phyloP scores from a whole-genome alignment of 2,329 filamentous ascomycete species.

The Neonectria hederae region DNA sequence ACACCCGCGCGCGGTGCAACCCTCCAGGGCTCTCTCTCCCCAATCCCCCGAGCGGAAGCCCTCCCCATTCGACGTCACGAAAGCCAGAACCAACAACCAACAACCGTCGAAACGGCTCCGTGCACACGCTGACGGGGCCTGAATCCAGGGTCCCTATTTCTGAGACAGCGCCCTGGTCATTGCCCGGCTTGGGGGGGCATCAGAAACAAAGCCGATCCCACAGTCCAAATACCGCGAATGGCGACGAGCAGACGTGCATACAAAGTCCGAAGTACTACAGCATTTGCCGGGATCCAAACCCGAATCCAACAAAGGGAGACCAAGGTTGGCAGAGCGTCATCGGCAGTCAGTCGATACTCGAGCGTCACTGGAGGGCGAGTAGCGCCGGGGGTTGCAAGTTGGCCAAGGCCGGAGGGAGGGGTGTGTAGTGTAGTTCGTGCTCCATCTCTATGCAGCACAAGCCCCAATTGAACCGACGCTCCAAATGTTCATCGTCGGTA shows the following conservation, averaged over 20 bases:
- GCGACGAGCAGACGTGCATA: slow-evolving; percentile 24
- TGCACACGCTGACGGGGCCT: slow-evolving; percentile 20
- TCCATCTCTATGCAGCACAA: slow-evolving; percentile 13
- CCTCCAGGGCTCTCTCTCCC: slow-evolving; percentile 4
- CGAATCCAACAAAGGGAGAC: slow-evolving; percentile 11
- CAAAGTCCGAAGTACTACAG: background rate
- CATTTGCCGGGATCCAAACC: slow-evolving; percentile 21
- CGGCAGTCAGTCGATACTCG: slow-evolving; percentile 7
- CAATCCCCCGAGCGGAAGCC: too few relatives aligned
- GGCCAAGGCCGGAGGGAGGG: slow-evolving; percentile 23
- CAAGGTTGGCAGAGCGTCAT: slow-evolving; percentile 3
- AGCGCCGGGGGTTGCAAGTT: slow-evolving; percentile 14
- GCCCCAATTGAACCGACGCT: slow-evolving; percentile 15
- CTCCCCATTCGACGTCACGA: slow-evolving; percentile 27
- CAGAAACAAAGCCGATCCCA: slow-evolving; percentile 37
- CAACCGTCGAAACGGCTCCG: slow-evolving; percentile 26
- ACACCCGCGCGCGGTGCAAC: slow-evolving; percentile 9
- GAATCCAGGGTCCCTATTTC: slow-evolving; percentile 38
- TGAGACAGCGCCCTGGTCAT: slow-evolving; percentile 36
- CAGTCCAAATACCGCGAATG: slow-evolving; percentile 15
- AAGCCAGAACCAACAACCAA: slow-evolving; percentile 5
- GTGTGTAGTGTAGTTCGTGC: slow-evolving; percentile 34
- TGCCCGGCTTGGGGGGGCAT: slow-evolving; percentile 32
- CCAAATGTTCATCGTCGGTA: slow-evolving; percentile 4
- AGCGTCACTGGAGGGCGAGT: slow-evolving; percentile 21